These are phyloP conservation scores for Pyronema domesticum DNA, from an alignment of 495 filamentous ascomycete genomes.

Conservation along the genomic window DNA sequence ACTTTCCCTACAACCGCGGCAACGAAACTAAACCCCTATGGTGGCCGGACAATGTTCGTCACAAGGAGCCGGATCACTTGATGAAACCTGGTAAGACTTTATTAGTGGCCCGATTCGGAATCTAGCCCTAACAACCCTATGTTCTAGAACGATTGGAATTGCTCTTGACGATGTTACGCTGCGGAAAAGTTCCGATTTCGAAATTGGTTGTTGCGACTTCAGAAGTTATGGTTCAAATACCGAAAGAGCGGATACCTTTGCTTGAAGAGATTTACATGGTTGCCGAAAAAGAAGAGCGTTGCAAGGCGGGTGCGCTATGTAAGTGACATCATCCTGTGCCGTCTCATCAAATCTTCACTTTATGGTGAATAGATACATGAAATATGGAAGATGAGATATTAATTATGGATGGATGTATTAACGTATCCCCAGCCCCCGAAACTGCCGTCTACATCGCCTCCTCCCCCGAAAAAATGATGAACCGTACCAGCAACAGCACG, in stretches of 20 bases:
- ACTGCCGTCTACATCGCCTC: slow-evolving; percentile 22
- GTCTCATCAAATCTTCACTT: background rate
- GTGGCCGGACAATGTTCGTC: slow-evolving; percentile 58
- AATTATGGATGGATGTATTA: background rate
- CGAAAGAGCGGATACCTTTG: slow-evolving; percentile 22
- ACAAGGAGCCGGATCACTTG: slow-evolving; percentile 76
- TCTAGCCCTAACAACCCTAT: background rate
- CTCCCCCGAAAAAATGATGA: slow-evolving; percentile 23
- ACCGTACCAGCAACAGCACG: slow-evolving; percentile 17
- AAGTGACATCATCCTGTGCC: slow-evolving; percentile 9
- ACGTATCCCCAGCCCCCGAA: slow-evolving; percentile 13
- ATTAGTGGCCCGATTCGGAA: background rate
- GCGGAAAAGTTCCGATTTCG: slow-evolving; percentile 22
- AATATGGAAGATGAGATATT: too few species aligned
- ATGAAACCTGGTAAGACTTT: slow-evolving; percentile 47
- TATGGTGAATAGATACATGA: background rate
- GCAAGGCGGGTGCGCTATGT: slow-evolving; percentile 36
- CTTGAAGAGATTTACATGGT: slow-evolving; percentile 38
- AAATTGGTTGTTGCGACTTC: slow-evolving; percentile 25
- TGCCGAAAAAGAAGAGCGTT: slow-evolving; percentile 36
- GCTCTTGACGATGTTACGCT: slow-evolving; percentile 23
- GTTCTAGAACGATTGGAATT: slow-evolving; percentile 24
- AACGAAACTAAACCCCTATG: slow-evolving; percentile 52
- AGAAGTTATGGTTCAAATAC: slow-evolving; percentile 24
- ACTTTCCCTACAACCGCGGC: slow-evolving; percentile 60